A percentile compares a stretch with the other conserved stretches of the same genome.
Evolutionary conservation across 1,284 basidiomycete genomes (phyloP).

Genomic region (Termitomyces sp.): DNA sequence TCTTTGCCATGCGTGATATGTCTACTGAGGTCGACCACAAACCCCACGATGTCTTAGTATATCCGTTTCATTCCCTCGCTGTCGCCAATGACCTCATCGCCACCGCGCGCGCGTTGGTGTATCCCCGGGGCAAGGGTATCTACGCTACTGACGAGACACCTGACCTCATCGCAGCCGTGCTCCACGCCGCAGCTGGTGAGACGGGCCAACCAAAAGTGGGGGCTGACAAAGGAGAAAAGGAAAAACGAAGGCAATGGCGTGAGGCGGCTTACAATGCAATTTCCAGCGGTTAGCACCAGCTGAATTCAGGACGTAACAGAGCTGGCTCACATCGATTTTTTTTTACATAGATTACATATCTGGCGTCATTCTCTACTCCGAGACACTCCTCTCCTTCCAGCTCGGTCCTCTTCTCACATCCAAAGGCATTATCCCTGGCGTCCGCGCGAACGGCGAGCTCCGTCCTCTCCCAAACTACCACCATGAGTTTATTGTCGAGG

Average conservation of each 20-base stretch:
- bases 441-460: slow-evolving; percentile 47
- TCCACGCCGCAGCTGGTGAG: slow-evolving; percentile 31
- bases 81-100: slow-evolving; percentile 38
- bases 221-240: slow-evolving; percentile 32
- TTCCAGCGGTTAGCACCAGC: slow-evolving; percentile 28
- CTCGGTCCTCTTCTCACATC: slow-evolving; percentile 35
- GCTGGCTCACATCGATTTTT: neutral
- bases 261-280: slow-evolving; percentile 40
- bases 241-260: slow-evolving; percentile 39
- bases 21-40: slow-evolving; percentile 10
- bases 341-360: slow-evolving; percentile 40
- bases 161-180: slow-evolving; percentile 35
- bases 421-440: slow-evolving; percentile 44
- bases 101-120: slow-evolving; percentile 38
- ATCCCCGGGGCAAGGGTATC: slow-evolving; percentile 45
- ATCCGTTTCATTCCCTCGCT: slow-evolving; percentile 36
- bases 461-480: slow-evolving; percentile 40
- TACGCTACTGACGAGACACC: slow-evolving; percentile 52
- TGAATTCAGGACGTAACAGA: neutral
- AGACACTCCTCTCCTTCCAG: slow-evolving; percentile 44
- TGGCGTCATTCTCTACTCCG: slow-evolving; percentile 44
- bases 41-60: slow-evolving; percentile 28
- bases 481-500: slow-evolving; percentile 44
- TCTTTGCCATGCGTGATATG: slow-evolving; percentile 22
- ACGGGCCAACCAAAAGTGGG: slow-evolving; percentile 22